Evolutionary conservation across 768 basidiomycete genomes (phyloP), one percentile per base, ranked within the genome.

Genomic region (Termitomyces eurrhizus): DNA sequence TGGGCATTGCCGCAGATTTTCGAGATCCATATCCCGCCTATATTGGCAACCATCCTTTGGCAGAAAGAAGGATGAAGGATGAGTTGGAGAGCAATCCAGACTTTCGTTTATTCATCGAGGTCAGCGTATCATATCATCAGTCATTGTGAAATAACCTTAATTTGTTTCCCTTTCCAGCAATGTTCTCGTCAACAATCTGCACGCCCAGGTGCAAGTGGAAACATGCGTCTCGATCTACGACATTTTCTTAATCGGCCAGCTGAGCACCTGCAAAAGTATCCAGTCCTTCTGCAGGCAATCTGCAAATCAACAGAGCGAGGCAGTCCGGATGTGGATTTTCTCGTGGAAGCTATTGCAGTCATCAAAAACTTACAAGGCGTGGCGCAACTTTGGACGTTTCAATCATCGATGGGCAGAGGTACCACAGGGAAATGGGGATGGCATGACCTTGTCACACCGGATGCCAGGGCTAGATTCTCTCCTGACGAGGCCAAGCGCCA

Each of bases 1-100:
- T 97, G 41, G 85, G 87, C 16, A 88, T 90, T 0, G 95, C 95
- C 0, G 86, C 91, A 4, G 91, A 95, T 65, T 97, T 97, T 74
- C 83, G 90, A 51, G 78, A 84, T 7, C 86, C 88, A 2, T 98
- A 98, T 70, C 91, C 93, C 0, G 80, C 79, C 7, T 97, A 95
- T 64, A 81, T 92, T n/a, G 92, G 91, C 3, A 87, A 90, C 68
- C 81, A 94, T 46, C 93, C 95, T 0, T 73, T 88, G 7, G 95
- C 93, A 0, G 94, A 95, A 72, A 90, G 89, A 72, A 76, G 87
- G 58, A 76, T 98, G 71, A 90, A 90, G 71, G 91, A 95, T 33
- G 96, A 98, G 75, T 72, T 86, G 54, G 92, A 94, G 56, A 77
- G 76, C 48, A 98, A 98, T 72, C 78, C 87, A 0, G 86, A 92